Conservation (phyloP, 345 rosid species). For the Sisymbrium irio region DNA sequence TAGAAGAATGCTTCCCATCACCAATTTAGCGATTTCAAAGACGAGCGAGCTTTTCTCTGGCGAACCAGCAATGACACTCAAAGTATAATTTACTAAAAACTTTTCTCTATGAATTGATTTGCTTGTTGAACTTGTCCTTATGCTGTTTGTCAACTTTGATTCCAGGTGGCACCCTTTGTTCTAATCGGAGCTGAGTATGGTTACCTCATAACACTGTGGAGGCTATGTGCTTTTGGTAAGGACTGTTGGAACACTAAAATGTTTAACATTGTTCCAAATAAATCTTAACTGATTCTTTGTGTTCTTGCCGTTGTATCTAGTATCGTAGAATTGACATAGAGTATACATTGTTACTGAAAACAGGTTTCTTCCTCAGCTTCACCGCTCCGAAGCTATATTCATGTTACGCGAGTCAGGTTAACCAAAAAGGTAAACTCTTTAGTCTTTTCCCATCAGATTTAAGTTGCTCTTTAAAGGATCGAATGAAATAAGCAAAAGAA, state of each 20-base stretch:
- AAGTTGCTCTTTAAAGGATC: neutral
- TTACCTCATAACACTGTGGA: conserved; percentile 68
- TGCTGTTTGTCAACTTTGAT: conserved; percentile 18
- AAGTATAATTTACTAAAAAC: conserved; percentile 39
- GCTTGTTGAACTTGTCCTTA: neutral
- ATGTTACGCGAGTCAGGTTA: conserved; percentile 53
- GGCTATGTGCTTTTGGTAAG: conserved; percentile 75
- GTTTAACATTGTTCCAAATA: neutral
- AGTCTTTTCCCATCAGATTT: neutral
- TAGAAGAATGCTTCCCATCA: conserved; percentile 66
- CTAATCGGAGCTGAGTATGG: conserved; percentile 92
- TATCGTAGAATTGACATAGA: neutral
- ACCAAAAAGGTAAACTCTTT: conserved; percentile 55
- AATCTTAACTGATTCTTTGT: neutral
- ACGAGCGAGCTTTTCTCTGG: conserved; percentile 80
- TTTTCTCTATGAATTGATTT: neutral
- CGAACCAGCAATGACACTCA: conserved; percentile 90
- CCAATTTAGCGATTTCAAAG: conserved; percentile 70
- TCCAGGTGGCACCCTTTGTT: conserved; percentile 77
- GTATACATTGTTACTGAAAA: conserved; percentile 19
- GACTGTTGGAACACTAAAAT: conserved; percentile 5
- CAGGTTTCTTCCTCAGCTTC: conserved; percentile 86
- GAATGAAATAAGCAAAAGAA: neutral
- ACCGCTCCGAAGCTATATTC: conserved; percentile 70
- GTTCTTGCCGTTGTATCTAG: neutral